Evolutionary conservation across 2,329 filamentous ascomycete genomes (phyloP).

Genomic region (Kalmusia sp.): DNA sequence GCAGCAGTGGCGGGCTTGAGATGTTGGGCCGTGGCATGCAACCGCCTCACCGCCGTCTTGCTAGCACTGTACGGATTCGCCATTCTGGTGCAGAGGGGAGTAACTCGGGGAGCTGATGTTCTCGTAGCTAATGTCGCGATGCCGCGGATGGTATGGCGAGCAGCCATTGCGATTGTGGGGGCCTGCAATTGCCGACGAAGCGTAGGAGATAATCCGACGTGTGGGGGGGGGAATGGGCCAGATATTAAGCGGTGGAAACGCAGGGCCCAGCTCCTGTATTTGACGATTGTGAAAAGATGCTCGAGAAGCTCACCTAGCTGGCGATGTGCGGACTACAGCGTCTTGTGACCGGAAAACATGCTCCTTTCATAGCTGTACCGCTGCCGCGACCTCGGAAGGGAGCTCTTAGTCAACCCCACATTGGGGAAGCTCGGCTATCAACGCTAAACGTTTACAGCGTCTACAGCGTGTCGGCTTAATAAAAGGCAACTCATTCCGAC

Average conservation of each 20-base stretch:
- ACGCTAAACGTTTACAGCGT: constrained; percentile 2
- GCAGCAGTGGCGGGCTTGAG: constrained; percentile 58
- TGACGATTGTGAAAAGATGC: neutral
- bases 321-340: constrained; percentile 1
- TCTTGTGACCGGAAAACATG: constrained; percentile 10
- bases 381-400: constrained; percentile 5
- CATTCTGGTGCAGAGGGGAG: constrained; percentile 49
- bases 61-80: constrained; percentile 43
- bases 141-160: constrained; percentile 53
- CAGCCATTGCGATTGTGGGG: constrained; percentile 48
- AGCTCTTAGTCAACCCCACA: neutral
- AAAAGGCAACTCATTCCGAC: constrained; percentile 1
- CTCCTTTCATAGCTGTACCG: constrained; percentile 10
- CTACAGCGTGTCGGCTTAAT: neutral
- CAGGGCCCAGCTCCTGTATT: neutral
- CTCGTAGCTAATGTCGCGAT: constrained; percentile 50
- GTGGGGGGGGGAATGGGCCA: constrained; percentile 3
- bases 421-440: constrained; percentile 7
- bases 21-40: constrained; percentile 64
- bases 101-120: constrained; percentile 42
- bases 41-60: constrained; percentile 52
- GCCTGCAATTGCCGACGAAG: constrained; percentile 21
- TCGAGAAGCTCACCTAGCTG: neutral
- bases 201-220: constrained; percentile 11
- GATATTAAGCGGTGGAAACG: constrained; percentile 10